Evolutionary conservation across 208 protist genomes (phyloP).

Genomic region (Acanthamoeba sp.): DNA sequence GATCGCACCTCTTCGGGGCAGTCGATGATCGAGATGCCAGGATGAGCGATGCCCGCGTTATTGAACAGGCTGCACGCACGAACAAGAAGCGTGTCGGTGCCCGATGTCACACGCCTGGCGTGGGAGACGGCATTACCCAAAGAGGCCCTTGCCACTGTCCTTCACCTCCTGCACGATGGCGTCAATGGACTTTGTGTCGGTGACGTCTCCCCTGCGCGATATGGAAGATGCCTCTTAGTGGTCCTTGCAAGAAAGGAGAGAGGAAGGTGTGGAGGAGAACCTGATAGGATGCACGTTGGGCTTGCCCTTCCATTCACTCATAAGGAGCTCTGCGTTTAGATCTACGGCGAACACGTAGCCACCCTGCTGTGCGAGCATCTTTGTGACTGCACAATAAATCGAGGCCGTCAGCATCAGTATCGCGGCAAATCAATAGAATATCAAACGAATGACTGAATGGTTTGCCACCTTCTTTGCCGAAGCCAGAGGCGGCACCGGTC

Average conservation of each 20-base stretch:
- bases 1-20: background rate
- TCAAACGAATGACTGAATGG: background rate
- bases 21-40: background rate
- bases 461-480: conserved; percentile 37
- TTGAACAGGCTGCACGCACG: background rate
- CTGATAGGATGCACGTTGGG: background rate
- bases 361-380: background rate
- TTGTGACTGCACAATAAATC: background rate
- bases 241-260: background rate
- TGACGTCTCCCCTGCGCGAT: conserved; percentile 4
- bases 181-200: background rate
- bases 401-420: background rate
- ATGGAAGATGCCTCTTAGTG: background rate
- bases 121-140: background rate
- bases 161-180: background rate
- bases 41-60: conserved; percentile 32
- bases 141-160: conserved; percentile 5
- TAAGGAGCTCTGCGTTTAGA: background rate
- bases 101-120: no score
- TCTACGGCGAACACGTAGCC: conserved; percentile 38
- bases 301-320: background rate
- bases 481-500: conserved; percentile 36
- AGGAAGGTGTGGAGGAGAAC: background rate
- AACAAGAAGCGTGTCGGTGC: background rate
- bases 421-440: background rate